A percentile compares a stretch with the other conserved stretches of the same genome.
These are phyloP conservation scores for Ogataea trehalophila DNA, from an alignment of 805 yeast species.

Conservation along the genomic window DNA sequence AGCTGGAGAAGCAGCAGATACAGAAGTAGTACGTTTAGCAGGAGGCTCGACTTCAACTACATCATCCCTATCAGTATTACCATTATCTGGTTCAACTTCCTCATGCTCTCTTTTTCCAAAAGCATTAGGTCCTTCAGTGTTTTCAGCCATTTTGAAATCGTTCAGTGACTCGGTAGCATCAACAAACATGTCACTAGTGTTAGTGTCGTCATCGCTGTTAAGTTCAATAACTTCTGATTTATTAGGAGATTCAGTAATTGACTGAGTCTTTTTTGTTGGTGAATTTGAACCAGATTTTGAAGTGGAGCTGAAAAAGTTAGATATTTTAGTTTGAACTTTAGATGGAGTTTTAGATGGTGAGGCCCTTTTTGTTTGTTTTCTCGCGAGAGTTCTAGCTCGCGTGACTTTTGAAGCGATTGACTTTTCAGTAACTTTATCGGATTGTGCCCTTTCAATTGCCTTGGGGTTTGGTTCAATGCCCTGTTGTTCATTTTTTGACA, in stretches of 20 bases:
- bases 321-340: neutral
- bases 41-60: too few species aligned
- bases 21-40: neutral
- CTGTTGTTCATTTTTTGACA: neutral
- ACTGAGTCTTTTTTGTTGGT: neutral
- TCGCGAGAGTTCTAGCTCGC: neutral
- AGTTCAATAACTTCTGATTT: neutral
- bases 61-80: too few species aligned
- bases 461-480: neutral
- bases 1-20: neutral
- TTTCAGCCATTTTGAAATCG: neutral
- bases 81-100: too few species aligned
- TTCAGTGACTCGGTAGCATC: constrained; percentile 8
- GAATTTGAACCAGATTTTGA: neutral
- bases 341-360: neutral
- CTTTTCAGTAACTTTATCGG: neutral
- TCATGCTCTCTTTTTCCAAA: too few species aligned
- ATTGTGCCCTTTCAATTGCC: neutral
- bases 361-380: neutral
- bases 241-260: neutral
- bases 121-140: neutral
- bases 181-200: constrained; percentile 8
- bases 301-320: neutral
- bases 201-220: constrained; percentile 1
- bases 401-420: neutral